A percentile compares a stretch with the other conserved stretches of the same genome.
phyloP scores from a whole-genome alignment of 331 rosid genomes.

The Acacia concinna region DNA sequence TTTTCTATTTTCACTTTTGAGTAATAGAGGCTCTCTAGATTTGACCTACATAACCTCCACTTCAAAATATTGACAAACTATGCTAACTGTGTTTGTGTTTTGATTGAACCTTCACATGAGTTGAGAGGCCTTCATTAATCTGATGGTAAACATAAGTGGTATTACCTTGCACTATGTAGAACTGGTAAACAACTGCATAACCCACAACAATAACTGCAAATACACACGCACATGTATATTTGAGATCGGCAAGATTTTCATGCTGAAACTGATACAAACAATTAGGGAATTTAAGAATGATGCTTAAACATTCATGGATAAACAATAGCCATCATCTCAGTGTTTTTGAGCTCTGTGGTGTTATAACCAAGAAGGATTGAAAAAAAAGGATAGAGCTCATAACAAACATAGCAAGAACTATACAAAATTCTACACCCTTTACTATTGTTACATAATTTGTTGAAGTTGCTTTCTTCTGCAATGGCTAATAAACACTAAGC shows the following conservation, averaged over 20 bases:
- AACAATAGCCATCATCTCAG: constrained; percentile 3
- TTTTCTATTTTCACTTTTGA: too few relatives aligned
- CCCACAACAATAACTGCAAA: too few relatives aligned
- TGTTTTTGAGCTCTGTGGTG: constrained; percentile 18
- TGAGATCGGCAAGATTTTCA: background rate
- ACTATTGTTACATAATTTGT: constrained; percentile 40
- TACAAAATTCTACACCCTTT: constrained; percentile 61
- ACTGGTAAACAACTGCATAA: background rate
- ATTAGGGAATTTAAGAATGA: background rate
- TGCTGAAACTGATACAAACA: too few relatives aligned
- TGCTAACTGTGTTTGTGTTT: background rate
- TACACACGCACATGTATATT: too few relatives aligned
- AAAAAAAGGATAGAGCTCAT: constrained; percentile 72
- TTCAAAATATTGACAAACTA: too few relatives aligned
- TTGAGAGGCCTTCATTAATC: background rate
- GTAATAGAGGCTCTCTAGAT: too few relatives aligned
- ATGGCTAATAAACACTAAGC: constrained; percentile 44
- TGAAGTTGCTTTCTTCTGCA: constrained; percentile 54
- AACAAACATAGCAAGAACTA: constrained; percentile 69
- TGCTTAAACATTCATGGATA: constrained; percentile 21
- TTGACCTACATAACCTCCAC: too few relatives aligned
- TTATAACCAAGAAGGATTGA: constrained; percentile 53
- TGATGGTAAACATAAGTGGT: background rate
- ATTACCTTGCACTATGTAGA: background rate
- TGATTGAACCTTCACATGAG: background rate